These are phyloP conservation scores for Corinectria fuckeliana DNA, from an alignment of 2,329 filamentous ascomycete genomes.

Conservation along the genomic window DNA sequence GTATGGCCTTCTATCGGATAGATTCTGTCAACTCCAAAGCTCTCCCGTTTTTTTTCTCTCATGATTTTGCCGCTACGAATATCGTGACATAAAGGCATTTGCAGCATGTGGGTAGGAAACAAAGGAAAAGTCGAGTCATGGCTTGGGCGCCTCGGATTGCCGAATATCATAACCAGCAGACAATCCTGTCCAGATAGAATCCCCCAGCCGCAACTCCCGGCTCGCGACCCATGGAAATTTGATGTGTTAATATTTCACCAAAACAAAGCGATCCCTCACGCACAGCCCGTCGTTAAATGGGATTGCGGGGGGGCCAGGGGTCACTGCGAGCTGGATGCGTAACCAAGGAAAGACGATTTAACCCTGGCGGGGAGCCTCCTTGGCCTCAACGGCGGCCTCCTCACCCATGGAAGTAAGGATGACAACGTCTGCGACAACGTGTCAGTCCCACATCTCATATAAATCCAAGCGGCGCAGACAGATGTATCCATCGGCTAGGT, in stretches of 20 bases:
- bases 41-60: conserved; percentile 46
- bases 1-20: conserved; percentile 47
- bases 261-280: conserved; percentile 41
- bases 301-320: conserved; percentile 36
- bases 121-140: conserved; percentile 45
- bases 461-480: not conserved
- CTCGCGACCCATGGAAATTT: conserved; percentile 47
- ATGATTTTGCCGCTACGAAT: conserved; percentile 42
- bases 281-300: conserved; percentile 29
- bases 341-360: conserved; percentile 34
- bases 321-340: conserved; percentile 35
- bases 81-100: conserved; percentile 40
- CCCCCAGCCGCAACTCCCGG: conserved; percentile 50
- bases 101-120: conserved; percentile 45
- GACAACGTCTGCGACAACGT: conserved; percentile 74
- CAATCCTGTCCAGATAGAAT: conserved; percentile 53
- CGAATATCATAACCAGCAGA: conserved; percentile 46
- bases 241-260: conserved; percentile 45
- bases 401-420: conserved; percentile 97
- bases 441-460: conserved; percentile 17
- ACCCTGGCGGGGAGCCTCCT: conserved; percentile 74
- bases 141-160: conserved; percentile 32
- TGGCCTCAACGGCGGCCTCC: conserved; percentile 89
- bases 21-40: conserved; percentile 40
- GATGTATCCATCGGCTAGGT: not conserved